Base-by-base conservation (phyloP, 2,329 filamentous ascomycete genomes). In the Phialemonium atrogriseum region DNA sequence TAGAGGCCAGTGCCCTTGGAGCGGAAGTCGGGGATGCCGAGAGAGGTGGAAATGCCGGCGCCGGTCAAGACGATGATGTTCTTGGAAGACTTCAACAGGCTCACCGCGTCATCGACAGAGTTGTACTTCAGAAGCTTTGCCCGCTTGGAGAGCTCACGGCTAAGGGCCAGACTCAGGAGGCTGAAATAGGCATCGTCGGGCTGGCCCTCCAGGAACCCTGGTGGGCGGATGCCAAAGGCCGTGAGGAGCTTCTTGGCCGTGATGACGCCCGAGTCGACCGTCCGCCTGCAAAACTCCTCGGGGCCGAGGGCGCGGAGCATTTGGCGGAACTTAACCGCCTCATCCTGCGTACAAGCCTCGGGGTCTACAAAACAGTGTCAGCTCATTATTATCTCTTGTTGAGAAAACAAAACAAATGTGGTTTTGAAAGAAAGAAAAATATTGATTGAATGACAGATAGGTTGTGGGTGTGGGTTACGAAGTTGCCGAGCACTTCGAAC, bases 11-110 rank as follows among this genome's bases (percentile, higher is more conserved):
- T 94, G 49, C 85, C 83, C 56, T 91, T 91, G 32, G 88, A 95
- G 43, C 91, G 80, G 52, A 98, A 98, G 56, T 98, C 91, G 5
- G 91, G 91, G 37, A 98, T 96, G 39, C 91, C 91, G 13, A 98
- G 76, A 31, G 86, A 94, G 1, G 91, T 98, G 16, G 88, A 95
- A 45, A 98, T 96, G 44, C 91, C 91, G 12, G 91, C 91, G 31
- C 91, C 91, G 1, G 91, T 96, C 44, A 98, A 74, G 42, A 96
- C 83, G 49, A 98, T 76, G 54, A 98, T 88, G 55, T 94, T 94
- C 44, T 74, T 74, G 35, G 80, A 77, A 37, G 73, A 71, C 45
- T 75, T 68, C 25, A 98, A 70, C 30, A 98, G 66, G 10, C 68
- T 60, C 7, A 91, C 87, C 5, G 85, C 91, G 58, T 98, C 87